Evolutionary conservation across 257 asterid species (phyloP).

Genomic region (Echium plantagineum): DNA sequence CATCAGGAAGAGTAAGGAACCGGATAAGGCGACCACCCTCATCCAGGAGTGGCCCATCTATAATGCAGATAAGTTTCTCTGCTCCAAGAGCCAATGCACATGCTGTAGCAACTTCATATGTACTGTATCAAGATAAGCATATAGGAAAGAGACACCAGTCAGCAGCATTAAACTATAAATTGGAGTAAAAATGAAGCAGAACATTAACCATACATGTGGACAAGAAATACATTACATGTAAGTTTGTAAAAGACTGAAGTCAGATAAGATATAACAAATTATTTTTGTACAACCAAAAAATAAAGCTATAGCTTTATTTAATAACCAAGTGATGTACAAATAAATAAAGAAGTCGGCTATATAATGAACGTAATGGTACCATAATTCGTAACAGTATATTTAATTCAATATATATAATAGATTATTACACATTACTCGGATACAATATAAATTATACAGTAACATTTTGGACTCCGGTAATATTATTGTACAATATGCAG

Average conservation of each 20-base stretch:
- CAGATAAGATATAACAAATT: background rate
- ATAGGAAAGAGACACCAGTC: slow-evolving; percentile 7
- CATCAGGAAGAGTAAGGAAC: slow-evolving; percentile 78
- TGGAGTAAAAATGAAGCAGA: background rate
- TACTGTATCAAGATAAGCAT: slow-evolving; percentile 36
- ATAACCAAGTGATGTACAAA: background rate
- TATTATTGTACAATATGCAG: too few species aligned
- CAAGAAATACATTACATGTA: background rate
- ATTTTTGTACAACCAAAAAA: background rate
- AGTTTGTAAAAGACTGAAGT: background rate
- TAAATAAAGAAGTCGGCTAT: too few species aligned
- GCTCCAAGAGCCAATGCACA: slow-evolving; percentile 92
- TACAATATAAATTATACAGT: too few species aligned
- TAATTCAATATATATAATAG: too few species aligned
- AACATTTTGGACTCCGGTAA: too few species aligned
- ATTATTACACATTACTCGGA: too few species aligned
- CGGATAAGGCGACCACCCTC: slow-evolving; percentile 62
- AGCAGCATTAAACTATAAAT: background rate
- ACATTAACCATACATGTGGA: background rate
- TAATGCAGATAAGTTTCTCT: slow-evolving; percentile 77
- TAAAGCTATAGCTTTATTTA: background rate
- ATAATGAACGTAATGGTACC: too few species aligned
- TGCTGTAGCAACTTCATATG: slow-evolving; percentile 95
- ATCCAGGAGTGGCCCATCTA: slow-evolving; percentile 83
- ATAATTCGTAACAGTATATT: too few species aligned